Base-by-base conservation (phyloP, 768 basidiomycete species). In the Pleurotus salmoneostramineus region DNA sequence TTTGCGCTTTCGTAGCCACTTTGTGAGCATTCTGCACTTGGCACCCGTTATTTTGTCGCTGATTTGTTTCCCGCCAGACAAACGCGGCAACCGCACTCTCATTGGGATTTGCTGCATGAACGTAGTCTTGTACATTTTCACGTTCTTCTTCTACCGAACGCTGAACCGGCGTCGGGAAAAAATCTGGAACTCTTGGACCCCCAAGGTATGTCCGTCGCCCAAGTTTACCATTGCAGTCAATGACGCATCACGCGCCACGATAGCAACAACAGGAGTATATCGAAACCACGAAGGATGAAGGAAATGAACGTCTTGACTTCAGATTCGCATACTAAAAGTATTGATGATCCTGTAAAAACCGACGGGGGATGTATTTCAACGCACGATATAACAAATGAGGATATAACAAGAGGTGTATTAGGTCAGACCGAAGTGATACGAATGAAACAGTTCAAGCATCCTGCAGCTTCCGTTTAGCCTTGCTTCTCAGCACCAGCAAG, bases 281-380 rank as follows among this genome's bases (percentile, higher is more conserved):
- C 0, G 75, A 78, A 55, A 85, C 76, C 12, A 84, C 87, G n/a
- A 78, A 74, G 34, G 85, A 89, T 56, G 71, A 77, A 61, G 85
- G 86, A 27, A 88, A 85, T 61, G 67, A 77, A 60, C 70, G 83
- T 36, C 66, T 87, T 58, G 83, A 87, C 62, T 87, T 87, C 71
- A 73, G 83, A 11, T 87, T 88, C 59, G 80, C 77, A 4, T 83
- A 86, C 65, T 85, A 65, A 70, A 11, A 15, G 31, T 10, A 31
- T 17, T 6, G 47, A 21, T 27, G 21, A 48, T 15, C 15, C 7
- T 48, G 8, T 7, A 8, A 40, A n/a, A 40, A 2, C 1, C 3
- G 37, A 8, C n/a, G 8, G 37, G 37, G 3, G n/a, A 40, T 40
- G 37, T 40, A 40, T 11, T 14, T 15, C n/a, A 45, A 11, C 44